Evolutionary conservation across 2,329 filamentous ascomycete species (phyloP).

Genomic region (Coniochaeta ligniaria): DNA sequence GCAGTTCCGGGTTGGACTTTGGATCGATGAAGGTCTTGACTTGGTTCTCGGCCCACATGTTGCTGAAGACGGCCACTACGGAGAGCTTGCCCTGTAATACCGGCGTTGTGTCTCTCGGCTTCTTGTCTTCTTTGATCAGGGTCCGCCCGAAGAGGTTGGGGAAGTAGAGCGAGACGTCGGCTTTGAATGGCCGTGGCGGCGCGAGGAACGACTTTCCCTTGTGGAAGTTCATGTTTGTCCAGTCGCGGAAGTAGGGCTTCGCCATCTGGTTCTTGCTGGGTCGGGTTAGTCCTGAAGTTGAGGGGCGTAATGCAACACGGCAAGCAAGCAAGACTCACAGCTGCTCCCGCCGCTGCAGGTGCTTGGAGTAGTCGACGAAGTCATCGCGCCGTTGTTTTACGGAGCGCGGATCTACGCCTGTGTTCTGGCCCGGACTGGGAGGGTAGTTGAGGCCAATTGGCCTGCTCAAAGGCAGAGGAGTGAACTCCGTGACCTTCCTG

Average conservation of each 20-base stretch:
- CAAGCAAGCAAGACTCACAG: slow-evolving; percentile 46
- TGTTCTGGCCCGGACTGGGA: slow-evolving; percentile 74
- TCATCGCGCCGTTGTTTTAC: slow-evolving; percentile 66
- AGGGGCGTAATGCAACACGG: neutral
- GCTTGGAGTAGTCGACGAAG: slow-evolving; percentile 79
- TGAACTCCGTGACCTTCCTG: slow-evolving; percentile 46
- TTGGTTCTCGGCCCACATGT: slow-evolving; percentile 80
- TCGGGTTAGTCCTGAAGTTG: neutral
- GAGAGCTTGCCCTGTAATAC: slow-evolving; percentile 66
- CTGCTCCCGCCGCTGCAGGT: slow-evolving; percentile 66
- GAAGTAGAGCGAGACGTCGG: slow-evolving; percentile 80
- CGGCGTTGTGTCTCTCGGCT: slow-evolving; percentile 64
- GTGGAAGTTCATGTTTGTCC: slow-evolving; percentile 74
- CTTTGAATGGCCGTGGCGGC: slow-evolving; percentile 76
- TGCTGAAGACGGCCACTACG: slow-evolving; percentile 75
- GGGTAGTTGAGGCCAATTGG: slow-evolving; percentile 77
- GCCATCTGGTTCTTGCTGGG: slow-evolving; percentile 65
- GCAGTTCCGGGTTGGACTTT: slow-evolving; percentile 62
- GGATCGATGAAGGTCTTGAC: slow-evolving; percentile 62
- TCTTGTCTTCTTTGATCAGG: slow-evolving; percentile 48
- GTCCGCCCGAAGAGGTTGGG: slow-evolving; percentile 84
- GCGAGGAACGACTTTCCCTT: slow-evolving; percentile 89
- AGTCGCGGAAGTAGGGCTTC: slow-evolving; percentile 93
- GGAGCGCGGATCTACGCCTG: slow-evolving; percentile 63
- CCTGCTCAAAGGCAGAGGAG: slow-evolving; percentile 52